Percentiles rank a stretch among this genome's conserved stretches.
Evolutionary conservation across 2,329 filamentous ascomycete genomes (phyloP).

Genomic region (Pseudohalonectria lignicola): DNA sequence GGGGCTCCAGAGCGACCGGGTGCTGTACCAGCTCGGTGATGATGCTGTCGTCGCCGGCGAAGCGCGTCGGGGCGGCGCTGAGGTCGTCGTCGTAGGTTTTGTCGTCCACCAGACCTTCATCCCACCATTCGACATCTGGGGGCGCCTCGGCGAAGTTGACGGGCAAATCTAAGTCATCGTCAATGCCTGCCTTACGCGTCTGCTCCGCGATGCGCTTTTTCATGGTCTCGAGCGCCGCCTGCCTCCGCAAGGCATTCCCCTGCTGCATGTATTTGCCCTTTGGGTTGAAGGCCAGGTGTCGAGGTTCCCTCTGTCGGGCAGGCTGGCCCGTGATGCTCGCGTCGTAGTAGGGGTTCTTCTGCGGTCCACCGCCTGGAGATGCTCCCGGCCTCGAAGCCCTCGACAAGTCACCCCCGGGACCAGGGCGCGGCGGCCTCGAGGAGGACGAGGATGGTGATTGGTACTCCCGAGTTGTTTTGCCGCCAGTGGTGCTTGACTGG

Average conservation of each 20-base stretch:
- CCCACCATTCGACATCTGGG: constrained; percentile 94
- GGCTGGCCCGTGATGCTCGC: constrained; percentile 41
- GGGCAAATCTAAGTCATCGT: constrained; percentile 81
- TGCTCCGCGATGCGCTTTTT: constrained; percentile 86
- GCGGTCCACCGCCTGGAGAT: constrained; percentile 15
- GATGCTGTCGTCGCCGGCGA: constrained; percentile 64
- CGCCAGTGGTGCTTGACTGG: too few relatives aligned
- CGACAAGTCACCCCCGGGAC: too few relatives aligned
- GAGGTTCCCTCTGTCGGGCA: constrained; percentile 55
- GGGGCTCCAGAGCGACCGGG: constrained; percentile 80
- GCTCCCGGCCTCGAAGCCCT: not conserved
- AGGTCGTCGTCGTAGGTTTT: constrained; percentile 61
- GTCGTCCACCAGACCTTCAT: constrained; percentile 73
- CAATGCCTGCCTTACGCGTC: constrained; percentile 81
- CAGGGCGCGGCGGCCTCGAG: too few relatives aligned
- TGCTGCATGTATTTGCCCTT: constrained; percentile 97
- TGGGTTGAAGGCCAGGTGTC: constrained; percentile 79
- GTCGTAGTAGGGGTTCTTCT: constrained; percentile 72
- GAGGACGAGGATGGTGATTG: too few relatives aligned
- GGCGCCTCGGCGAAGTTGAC: constrained; percentile 82
- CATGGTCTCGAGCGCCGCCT: constrained; percentile 84
- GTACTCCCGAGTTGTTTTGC: too few relatives aligned
- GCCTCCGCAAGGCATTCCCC: constrained; percentile 76
- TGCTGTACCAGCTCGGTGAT: constrained; percentile 89
- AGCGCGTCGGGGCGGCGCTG: constrained; percentile 53